Base-by-base conservation (phyloP, 2,329 filamentous ascomycete genomes). In the Xylaria sp. region DNA sequence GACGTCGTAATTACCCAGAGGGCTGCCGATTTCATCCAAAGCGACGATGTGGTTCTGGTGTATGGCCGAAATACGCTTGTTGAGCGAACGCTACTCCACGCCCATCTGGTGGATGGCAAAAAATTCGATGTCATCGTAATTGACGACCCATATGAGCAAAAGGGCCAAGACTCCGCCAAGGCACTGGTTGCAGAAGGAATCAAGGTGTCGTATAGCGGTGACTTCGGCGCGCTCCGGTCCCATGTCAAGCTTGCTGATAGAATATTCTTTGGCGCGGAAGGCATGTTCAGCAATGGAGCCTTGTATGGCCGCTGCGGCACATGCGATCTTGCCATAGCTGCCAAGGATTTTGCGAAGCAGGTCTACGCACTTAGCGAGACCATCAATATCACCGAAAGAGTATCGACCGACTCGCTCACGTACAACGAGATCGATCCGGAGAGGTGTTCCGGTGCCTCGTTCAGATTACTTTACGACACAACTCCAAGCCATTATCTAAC, bases 271-370 rank as follows among this genome's bases (percentile, higher is more conserved):
- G 94, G 94, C 13, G 94, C 94, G 4, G 94, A 98, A 79, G 93
- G 94, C 48, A 96, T 99, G 90, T 96, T 97, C 83, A 94, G 93
- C 74, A 98, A 98, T 80, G 96, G 96, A 8, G 89, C 93, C 41
- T 87, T 99, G 75, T 97, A 97, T 81, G 95, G 92, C 4, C 90
- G 94, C 23, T 90, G 94, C 10, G 96, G 96, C 69, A 97, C 94
- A 3, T 93, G 93, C 28, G 89, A 96, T 68, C 88, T 98, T 10
- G 94, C 95, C 20, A 92, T 96, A 84, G 90, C 92, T 51, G 95
- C 94, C 6, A 89, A 91, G 61, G 89, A 92, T 66, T 85, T 90
- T 23, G 90, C 91, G 67, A 88, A 94, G 46, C 92, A 93, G 0
- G 93, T 98, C 67, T 90, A 97, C 41, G 93, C 97, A 2, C 92